A percentile compares a stretch with the other conserved stretches of the same genome.
Evolutionary conservation across 2,329 filamentous ascomycete species (phyloP).

Genomic region (Penicillium griseofulvum): DNA sequence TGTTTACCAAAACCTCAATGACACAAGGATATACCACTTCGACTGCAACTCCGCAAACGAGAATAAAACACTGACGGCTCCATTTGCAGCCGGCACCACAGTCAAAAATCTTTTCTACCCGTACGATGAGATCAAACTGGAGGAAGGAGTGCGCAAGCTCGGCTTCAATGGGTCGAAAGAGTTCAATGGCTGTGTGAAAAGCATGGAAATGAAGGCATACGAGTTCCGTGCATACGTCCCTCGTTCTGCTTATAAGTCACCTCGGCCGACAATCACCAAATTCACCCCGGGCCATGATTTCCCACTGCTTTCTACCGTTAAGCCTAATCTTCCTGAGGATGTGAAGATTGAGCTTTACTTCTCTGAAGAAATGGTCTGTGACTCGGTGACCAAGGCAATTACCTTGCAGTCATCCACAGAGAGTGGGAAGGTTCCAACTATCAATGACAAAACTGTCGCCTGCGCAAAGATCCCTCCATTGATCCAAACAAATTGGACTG

Average conservation of each 20-base stretch:
- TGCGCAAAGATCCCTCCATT: slow-evolving; percentile 44
- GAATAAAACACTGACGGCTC: slow-evolving; percentile 53
- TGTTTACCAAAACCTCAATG: slow-evolving; percentile 47
- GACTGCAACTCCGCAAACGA: slow-evolving; percentile 51
- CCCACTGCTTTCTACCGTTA: slow-evolving; percentile 52
- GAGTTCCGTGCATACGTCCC: slow-evolving; percentile 63
- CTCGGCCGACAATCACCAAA: slow-evolving; percentile 57
- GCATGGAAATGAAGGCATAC: slow-evolving; percentile 54
- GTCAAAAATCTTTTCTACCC: slow-evolving; percentile 64
- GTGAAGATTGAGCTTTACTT: slow-evolving; percentile 54
- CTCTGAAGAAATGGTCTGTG: slow-evolving; percentile 60
- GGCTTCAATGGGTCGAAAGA: slow-evolving; percentile 48
- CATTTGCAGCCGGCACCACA: slow-evolving; percentile 52
- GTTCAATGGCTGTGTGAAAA: slow-evolving; percentile 55
- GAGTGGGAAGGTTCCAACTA: slow-evolving; percentile 41
- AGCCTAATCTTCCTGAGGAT: slow-evolving; percentile 41
- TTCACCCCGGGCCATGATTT: slow-evolving; percentile 62
- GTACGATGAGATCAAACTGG: slow-evolving; percentile 54
- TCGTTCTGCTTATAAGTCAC: slow-evolving; percentile 46
- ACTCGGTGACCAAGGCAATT: slow-evolving; percentile 50
- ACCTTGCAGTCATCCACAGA: slow-evolving; percentile 55
- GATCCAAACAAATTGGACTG: slow-evolving; percentile 42
- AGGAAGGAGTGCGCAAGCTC: slow-evolving; percentile 45
- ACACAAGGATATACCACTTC: slow-evolving; percentile 54
- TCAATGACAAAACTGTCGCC: slow-evolving; percentile 46